Evolutionary conservation across 441 rosid genomes (phyloP).

Genomic region (Croton setiger): DNA sequence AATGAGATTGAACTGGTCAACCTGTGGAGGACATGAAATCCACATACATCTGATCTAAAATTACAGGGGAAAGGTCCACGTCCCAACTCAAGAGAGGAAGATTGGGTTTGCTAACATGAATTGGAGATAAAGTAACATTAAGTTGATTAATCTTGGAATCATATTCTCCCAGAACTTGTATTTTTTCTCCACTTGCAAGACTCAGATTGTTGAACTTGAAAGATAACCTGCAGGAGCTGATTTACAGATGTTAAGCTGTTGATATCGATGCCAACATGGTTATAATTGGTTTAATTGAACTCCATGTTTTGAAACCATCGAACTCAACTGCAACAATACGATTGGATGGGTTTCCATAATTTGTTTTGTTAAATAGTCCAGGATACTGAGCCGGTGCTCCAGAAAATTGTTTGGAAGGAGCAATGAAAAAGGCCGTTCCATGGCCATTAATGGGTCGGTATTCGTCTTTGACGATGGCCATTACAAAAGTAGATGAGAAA

Average conservation of each 20-base stretch:
- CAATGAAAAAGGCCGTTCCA: slow-evolving; percentile 40
- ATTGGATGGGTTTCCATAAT: slow-evolving; percentile 24
- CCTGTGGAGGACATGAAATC: slow-evolving; percentile 39
- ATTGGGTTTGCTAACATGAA: slow-evolving; percentile 22
- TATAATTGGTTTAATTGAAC: slow-evolving; percentile 16
- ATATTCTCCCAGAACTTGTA: slow-evolving; percentile 48
- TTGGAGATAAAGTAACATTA: slow-evolving; percentile 34
- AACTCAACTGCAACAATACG: slow-evolving; percentile 34
- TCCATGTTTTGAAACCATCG: slow-evolving; percentile 20
- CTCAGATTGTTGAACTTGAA: slow-evolving; percentile 7
- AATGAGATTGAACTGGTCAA: slow-evolving; percentile 22
- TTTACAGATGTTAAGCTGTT: slow-evolving; percentile 23
- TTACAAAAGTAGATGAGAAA: slow-evolving; percentile 36
- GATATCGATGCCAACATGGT: slow-evolving; percentile 23
- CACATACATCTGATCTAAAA: slow-evolving; percentile 30
- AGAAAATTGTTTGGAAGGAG: slow-evolving; percentile 28
- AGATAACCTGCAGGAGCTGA: slow-evolving; percentile 39
- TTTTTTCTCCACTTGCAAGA: slow-evolving; percentile 27
- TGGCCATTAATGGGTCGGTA: slow-evolving; percentile 24
- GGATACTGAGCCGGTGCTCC: slow-evolving; percentile 20
- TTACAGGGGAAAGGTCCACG: neutral
- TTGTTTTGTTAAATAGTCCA: slow-evolving; percentile 26
- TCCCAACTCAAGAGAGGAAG: slow-evolving; percentile 25
- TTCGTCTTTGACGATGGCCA: slow-evolving; percentile 25
- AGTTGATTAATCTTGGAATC: slow-evolving; percentile 28